Conservation (phyloP, 495 filamentous ascomycete genomes). For the Thozetella sp. region DNA sequence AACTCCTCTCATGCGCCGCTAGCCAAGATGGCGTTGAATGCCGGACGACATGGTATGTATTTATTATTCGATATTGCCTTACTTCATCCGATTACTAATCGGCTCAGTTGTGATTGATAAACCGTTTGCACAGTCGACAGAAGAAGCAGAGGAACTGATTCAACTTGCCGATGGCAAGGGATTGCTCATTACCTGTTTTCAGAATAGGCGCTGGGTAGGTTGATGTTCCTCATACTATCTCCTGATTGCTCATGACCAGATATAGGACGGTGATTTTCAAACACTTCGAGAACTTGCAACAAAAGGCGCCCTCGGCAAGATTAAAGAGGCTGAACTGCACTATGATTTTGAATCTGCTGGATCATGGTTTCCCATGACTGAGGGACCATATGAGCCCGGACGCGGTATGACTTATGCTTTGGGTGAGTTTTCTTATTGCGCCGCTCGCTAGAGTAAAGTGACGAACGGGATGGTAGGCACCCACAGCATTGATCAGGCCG, state of each 20-base stretch:
- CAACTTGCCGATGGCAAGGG: conserved; percentile 58
- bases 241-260: conserved; percentile 42
- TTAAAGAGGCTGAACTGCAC: conserved; percentile 71
- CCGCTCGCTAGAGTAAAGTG: not conserved
- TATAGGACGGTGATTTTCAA: conserved; percentile 74
- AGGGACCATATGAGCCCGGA: conserved; percentile 57
- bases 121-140: conserved; percentile 66
- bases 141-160: conserved; percentile 67
- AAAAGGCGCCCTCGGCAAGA: conserved; percentile 54
- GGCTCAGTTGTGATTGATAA: conserved; percentile 70
- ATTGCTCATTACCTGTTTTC: conserved; percentile 67
- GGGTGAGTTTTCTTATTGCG: conserved; percentile 32
- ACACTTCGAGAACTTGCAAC: conserved; percentile 59
- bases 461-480: conserved; percentile 22
- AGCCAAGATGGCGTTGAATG: conserved; percentile 58
- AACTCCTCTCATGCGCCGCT: conserved; percentile 63
- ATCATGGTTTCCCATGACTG: conserved; percentile 27
- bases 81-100: not conserved
- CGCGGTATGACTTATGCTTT: conserved; percentile 69
- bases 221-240: not conserved
- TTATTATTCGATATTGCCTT: too few species aligned
- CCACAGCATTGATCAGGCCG: conserved; percentile 72
- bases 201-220: conserved; percentile 40
- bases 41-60: conserved; percentile 66
- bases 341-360: conserved; percentile 60